These are phyloP conservation scores for Camptophora hylomeconis DNA, from an alignment of 2,329 filamentous ascomycete genomes.

Conservation along the genomic window DNA sequence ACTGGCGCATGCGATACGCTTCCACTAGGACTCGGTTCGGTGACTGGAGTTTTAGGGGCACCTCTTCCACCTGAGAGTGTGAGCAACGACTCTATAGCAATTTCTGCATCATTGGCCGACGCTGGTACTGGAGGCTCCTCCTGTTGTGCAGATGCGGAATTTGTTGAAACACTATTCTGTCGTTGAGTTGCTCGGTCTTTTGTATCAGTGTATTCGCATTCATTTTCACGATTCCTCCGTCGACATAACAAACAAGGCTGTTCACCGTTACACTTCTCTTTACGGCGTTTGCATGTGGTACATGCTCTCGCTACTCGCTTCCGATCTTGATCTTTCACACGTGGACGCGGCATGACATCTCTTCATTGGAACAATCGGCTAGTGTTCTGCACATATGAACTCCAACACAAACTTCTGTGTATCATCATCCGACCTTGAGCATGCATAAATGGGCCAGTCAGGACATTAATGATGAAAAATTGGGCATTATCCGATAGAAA, in stretches of 20 bases:
- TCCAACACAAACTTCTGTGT: too few relatives aligned
- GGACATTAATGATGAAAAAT: too few relatives aligned
- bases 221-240: conserved; percentile 27
- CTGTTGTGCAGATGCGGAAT: conserved; percentile 1
- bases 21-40: conserved; percentile 1
- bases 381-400: too few relatives aligned
- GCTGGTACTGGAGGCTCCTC: conserved; percentile 1
- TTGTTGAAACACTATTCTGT: not conserved
- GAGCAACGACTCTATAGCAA: conserved; percentile 17
- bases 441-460: too few relatives aligned
- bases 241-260: conserved; percentile 39
- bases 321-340: conserved; percentile 18
- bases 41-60: conserved; percentile 10
- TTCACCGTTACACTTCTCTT: conserved; percentile 40
- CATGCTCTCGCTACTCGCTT: conserved; percentile 17
- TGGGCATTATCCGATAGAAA: too few relatives aligned
- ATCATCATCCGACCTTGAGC: too few relatives aligned
- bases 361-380: too few relatives aligned
- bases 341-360: conserved; percentile 17
- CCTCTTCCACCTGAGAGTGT: conserved; percentile 16
- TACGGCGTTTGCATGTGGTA: conserved; percentile 24
- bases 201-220: conserved; percentile 27
- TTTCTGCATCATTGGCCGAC: conserved; percentile 15
- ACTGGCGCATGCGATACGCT: conserved; percentile 21
- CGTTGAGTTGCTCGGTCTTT: conserved; percentile 1